Percentiles rank a stretch among this genome's conserved stretches.
These are phyloP conservation scores for Podila clonocystis DNA, from an alignment of 192 early-diverging fungal species.

Conservation along the genomic window DNA sequence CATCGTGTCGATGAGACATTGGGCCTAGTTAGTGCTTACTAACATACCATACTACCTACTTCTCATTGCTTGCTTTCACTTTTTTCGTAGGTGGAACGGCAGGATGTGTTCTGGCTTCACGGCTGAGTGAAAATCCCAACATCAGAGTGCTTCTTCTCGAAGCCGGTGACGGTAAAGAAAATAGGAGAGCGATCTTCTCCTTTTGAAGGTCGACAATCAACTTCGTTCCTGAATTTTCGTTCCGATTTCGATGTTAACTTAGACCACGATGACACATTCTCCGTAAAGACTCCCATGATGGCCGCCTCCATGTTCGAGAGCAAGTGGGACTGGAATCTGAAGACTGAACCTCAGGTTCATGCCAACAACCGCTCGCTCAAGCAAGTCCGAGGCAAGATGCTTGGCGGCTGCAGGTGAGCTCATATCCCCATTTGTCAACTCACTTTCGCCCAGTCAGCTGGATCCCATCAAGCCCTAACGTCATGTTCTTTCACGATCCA, in stretches of 20 bases:
- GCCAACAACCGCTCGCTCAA: slow-evolving; percentile 12
- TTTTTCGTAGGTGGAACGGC: slow-evolving; percentile 20
- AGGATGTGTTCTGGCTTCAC: slow-evolving; percentile 24
- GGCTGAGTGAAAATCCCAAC: slow-evolving; percentile 13
- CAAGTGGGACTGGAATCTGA: slow-evolving; percentile 15
- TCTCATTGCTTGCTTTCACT: too few relatives aligned
- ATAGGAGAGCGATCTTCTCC: too few relatives aligned
- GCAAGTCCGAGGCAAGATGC: slow-evolving; percentile 14
- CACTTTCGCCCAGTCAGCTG: neutral
- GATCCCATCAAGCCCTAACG: neutral
- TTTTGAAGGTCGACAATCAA: neutral
- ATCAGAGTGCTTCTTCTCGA: slow-evolving; percentile 26
- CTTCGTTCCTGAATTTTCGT: neutral
- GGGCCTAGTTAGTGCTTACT: neutral
- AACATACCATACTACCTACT: neutral
- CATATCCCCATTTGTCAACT: too few relatives aligned
- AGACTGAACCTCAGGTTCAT: slow-evolving; percentile 16
- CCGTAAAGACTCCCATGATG: slow-evolving; percentile 2
- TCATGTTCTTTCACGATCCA: too few relatives aligned
- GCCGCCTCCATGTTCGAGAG: neutral
- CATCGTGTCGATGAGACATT: neutral
- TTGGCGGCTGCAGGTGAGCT: slow-evolving; percentile 22
- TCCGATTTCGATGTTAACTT: neutral
- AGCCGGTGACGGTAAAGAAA: slow-evolving; percentile 1
- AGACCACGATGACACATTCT: neutral